Evolutionary conservation across 306 rosid genomes (phyloP).

Genomic region (Cicer bijugum): DNA sequence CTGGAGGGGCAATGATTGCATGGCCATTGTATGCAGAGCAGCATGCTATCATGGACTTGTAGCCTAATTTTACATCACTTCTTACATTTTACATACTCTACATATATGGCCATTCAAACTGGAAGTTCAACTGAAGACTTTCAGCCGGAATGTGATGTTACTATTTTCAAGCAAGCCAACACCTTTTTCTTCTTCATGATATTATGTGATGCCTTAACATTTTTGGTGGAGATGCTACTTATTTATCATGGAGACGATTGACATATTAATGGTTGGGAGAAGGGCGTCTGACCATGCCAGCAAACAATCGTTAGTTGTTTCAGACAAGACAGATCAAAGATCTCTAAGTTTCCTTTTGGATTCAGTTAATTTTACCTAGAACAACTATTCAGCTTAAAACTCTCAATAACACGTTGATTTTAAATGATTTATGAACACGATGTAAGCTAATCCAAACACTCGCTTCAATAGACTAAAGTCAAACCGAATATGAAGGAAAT

Average conservation of each 20-base stretch:
- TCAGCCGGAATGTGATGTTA: not conserved
- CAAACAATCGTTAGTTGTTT: not conserved
- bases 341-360: not conserved
- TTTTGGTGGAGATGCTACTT: constrained; percentile 24
- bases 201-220: too few species aligned
- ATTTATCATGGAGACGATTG: constrained; percentile 15
- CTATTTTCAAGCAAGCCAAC: constrained; percentile 12
- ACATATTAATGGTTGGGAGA: constrained; percentile 13
- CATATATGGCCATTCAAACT: not conserved
- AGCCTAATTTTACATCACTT: constrained; percentile 13
- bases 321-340: not conserved
- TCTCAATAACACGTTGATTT: not conserved
- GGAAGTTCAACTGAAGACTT: constrained; percentile 18
- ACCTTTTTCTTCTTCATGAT: not conserved
- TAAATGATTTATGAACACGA: not conserved
- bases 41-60: constrained; percentile 27
- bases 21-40: not conserved
- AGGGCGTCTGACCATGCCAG: not conserved
- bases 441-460: constrained; percentile 9
- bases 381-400: not conserved
- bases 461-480: not conserved
- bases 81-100: not conserved
- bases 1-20: too few species aligned
- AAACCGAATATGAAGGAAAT: constrained; percentile 9
- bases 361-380: constrained; percentile 7